Evolutionary conservation across 179 eudicot species (phyloP).

Genomic region (Drosera spatulata): DNA sequence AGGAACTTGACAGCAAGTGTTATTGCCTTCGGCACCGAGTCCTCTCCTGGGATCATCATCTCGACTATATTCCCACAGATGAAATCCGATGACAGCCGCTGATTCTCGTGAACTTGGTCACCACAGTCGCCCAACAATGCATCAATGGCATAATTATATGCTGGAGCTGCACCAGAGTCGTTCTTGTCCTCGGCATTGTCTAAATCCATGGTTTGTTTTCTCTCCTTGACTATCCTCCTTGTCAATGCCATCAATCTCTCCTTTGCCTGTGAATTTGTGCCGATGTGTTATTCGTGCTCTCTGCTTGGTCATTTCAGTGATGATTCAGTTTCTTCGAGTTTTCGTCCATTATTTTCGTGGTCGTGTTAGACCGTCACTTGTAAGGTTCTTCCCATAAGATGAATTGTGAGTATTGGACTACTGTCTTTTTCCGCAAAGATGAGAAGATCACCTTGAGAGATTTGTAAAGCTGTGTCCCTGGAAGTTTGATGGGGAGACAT

Average conservation of each 20-base stretch:
- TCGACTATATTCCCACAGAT: conserved; percentile 76
- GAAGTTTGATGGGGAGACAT: conserved; percentile 75
- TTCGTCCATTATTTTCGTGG: too few relatives aligned
- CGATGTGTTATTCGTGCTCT: too few relatives aligned
- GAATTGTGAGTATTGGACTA: too few relatives aligned
- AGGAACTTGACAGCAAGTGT: conserved; percentile 84
- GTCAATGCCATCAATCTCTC: conserved; percentile 41
- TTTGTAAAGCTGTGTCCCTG: conserved; percentile 70
- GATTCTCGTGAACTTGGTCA: conserved; percentile 19
- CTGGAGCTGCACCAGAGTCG: too few relatives aligned
- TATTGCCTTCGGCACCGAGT: conserved; percentile 85
- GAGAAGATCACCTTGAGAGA: conserved; percentile 48
- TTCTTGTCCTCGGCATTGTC: conserved; percentile 3
- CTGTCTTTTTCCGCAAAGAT: too few relatives aligned
- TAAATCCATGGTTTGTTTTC: conserved; percentile 15
- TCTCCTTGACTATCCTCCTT: conserved; percentile 34
- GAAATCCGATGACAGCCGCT: conserved; percentile 39
- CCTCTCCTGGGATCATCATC: conserved; percentile 98
- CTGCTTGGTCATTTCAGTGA: too few relatives aligned
- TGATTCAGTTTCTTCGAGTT: too few relatives aligned
- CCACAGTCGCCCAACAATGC: conserved; percentile 45
- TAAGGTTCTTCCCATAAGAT: too few relatives aligned
- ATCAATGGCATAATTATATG: conserved; percentile 39
- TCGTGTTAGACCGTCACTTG: too few relatives aligned
- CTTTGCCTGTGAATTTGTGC: conserved; percentile 45